Base-by-base conservation (phyloP, 805 yeast species). In the Metschnikowia aberdeeniae region DNA sequence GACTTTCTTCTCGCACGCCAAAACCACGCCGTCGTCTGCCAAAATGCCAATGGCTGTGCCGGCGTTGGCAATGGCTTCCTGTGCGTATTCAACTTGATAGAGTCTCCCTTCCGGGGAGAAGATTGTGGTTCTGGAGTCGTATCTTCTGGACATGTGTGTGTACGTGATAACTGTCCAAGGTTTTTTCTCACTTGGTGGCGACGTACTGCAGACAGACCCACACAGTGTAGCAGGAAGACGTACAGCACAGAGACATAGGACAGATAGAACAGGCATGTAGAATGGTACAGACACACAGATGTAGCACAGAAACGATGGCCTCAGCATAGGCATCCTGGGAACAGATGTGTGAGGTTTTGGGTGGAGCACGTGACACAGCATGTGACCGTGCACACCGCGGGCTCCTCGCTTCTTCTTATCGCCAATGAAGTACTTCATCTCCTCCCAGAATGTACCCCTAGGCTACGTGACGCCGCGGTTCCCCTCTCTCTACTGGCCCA, bases 81-180 rank as follows among this genome's bases (percentile, higher is more conserved):
- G 80, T 3, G 98, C 99, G 59, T 93, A 93, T 68, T 93, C 99
- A 17, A 89, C 92, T 71, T 93, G 99, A 70, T 93, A 93, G 46
- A 93, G 77, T 68, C 99, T 81, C 33, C 99, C 99, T 66, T 93
- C 99, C 8, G 99, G 99, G 33, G 98, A 92, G 72, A 93, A 93
- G 61, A 93, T 95, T 4, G 99, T 93, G 42, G 99, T 93, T 78
- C 99, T 82, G 51, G 96, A 86, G 71, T 93, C 99, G 89, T 93
- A 93, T 80, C 99, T 84, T 85, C 98, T 86, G 57, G 97, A 88
- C 84, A 79, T 78, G 36, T n/a, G 30, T 35, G 32, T 34, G 36
- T 30, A 24, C 27, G 33, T 31, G 40, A 10, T 19, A 27, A 22
- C 27, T 5, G 35, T 12, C 29, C 35, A 13, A 28, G 31, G 33